Conservation (phyloP, 2,329 filamentous ascomycete species). For the Arthrobotrys entomopaga region DNA sequence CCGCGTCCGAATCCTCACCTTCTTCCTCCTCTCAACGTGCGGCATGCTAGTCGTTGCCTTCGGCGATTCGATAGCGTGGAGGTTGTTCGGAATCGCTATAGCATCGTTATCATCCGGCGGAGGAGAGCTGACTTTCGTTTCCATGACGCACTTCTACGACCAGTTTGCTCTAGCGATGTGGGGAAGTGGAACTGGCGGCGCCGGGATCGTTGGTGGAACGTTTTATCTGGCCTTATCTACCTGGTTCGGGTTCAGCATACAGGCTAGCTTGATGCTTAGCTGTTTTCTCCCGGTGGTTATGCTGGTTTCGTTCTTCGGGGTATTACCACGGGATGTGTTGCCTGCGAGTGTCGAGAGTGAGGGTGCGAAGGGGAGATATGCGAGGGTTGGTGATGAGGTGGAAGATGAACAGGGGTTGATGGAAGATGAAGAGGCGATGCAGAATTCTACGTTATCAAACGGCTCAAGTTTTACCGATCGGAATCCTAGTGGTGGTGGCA, state of each 20-base stretch:
- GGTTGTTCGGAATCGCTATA: slow-evolving; percentile 83
- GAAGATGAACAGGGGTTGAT: slow-evolving; percentile 28
- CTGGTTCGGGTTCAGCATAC: slow-evolving; percentile 78
- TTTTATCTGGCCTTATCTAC: slow-evolving; percentile 88
- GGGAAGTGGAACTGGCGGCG: slow-evolving; percentile 91
- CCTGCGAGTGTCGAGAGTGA: slow-evolving; percentile 64
- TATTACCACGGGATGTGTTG: slow-evolving; percentile 75
- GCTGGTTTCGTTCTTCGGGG: slow-evolving; percentile 83
- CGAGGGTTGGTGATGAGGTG: slow-evolving; percentile 61
- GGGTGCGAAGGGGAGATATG: slow-evolving; percentile 60
- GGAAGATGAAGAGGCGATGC: slow-evolving; percentile 44
- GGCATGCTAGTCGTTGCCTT: slow-evolving; percentile 92
- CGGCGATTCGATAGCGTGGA: slow-evolving; percentile 75
- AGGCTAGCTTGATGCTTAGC: slow-evolving; percentile 77
- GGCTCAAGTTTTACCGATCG: slow-evolving; percentile 25
- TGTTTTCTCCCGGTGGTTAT: slow-evolving; percentile 83
- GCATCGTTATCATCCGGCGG: slow-evolving; percentile 86
- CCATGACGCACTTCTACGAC: slow-evolving; percentile 92
- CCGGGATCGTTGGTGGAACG: slow-evolving; percentile 85
- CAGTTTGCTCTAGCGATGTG: slow-evolving; percentile 86
- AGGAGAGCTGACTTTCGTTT: slow-evolving; percentile 90
- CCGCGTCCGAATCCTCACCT: slow-evolving; percentile 75
- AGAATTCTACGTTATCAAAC: slow-evolving; percentile 29
- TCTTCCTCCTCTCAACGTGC: slow-evolving; percentile 77
- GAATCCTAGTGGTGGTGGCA: slow-evolving; percentile 6